Evolutionary conservation across 148 eudicot species (phyloP).

Genomic region (Agrostemma githago): DNA sequence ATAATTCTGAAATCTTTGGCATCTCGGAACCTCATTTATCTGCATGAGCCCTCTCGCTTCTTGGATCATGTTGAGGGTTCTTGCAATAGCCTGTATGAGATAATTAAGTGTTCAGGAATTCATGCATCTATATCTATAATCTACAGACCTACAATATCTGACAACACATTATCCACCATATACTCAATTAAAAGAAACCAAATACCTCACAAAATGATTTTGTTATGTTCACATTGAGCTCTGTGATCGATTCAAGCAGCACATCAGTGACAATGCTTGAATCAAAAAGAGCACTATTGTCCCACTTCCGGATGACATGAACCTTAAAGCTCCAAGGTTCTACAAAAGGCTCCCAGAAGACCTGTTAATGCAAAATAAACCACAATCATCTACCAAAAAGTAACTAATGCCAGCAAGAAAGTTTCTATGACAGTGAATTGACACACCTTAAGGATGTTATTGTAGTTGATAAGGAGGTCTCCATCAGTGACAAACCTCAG

Average conservation of each 20-base stretch:
- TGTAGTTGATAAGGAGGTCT: constrained; percentile 76
- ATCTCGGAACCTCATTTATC: constrained; percentile 35
- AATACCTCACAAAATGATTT: constrained; percentile 76
- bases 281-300: constrained; percentile 53
- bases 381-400: constrained; percentile 12
- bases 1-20: constrained; percentile 37
- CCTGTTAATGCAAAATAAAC: constrained; percentile 39
- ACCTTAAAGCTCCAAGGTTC: constrained; percentile 85
- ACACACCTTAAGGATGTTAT: constrained; percentile 80
- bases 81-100: constrained; percentile 49
- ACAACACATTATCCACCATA: not conserved
- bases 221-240: constrained; percentile 74
- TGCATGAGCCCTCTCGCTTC: constrained; percentile 53
- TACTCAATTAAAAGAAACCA: not conserved
- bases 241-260: constrained; percentile 49
- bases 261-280: constrained; percentile 43
- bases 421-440: not conserved
- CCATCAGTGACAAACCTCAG: constrained; percentile 41
- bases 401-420: not conserved
- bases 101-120: constrained; percentile 7
- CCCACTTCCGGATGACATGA: constrained; percentile 41
- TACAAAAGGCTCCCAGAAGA: constrained; percentile 92
- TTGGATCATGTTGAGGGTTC: constrained; percentile 64
- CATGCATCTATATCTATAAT: not conserved
- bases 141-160: not conserved